Conservation (phyloP, 441 rosid species). For the Geranium incanum region DNA sequence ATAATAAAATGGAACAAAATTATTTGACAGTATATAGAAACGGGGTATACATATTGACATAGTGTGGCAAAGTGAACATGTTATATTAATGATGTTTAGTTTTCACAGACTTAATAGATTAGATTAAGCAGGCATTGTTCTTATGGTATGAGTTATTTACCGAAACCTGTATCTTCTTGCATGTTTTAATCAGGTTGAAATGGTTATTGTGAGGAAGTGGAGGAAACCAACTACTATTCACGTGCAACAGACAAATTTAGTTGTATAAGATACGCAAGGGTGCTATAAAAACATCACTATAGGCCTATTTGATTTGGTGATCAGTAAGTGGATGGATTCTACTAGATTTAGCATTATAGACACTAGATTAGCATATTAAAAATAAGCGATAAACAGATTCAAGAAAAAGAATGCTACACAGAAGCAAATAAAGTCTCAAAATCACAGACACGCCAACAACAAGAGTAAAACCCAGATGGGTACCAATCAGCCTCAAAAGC, state of each 20-base stretch:
- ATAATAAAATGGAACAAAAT: not conserved
- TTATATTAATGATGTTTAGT: not conserved
- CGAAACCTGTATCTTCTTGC: not conserved
- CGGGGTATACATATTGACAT: not conserved
- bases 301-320: not conserved
- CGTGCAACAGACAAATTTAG: slow-evolving; percentile 5
- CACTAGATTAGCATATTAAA: not conserved
- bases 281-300: not conserved
- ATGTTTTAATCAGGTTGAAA: not conserved
- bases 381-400: not conserved
- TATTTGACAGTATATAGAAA: not conserved
- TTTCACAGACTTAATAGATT: not conserved
- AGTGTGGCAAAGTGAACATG: not conserved
- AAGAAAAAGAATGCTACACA: not conserved
- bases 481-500: slow-evolving; percentile 6
- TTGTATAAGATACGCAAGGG: not conserved
- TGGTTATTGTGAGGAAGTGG: not conserved
- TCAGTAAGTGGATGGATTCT: not conserved
- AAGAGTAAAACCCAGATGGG: not conserved
- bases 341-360: not conserved
- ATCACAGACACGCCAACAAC: not conserved
- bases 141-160: not conserved
- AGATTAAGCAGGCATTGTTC: slow-evolving; percentile 1
- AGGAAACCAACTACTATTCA: not conserved
- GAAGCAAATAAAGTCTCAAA: not conserved